A percentile compares a stretch with the other conserved stretches of the same genome.
Evolutionary conservation across 108 stramenopile species (phyloP).

Genomic region (Conticribra guillardii): DNA sequence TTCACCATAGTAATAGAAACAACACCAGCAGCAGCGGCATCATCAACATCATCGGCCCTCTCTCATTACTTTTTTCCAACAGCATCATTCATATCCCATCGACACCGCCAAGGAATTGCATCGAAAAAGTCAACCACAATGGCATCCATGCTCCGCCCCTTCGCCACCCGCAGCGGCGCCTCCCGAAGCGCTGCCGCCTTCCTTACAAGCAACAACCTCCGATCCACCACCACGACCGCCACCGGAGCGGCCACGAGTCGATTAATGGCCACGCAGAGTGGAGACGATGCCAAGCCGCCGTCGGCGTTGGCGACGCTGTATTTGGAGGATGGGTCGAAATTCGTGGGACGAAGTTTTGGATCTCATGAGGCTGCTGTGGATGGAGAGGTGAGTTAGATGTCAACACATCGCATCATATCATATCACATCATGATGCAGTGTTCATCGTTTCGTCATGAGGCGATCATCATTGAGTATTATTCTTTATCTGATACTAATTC

Average conservation of each 20-base stretch:
- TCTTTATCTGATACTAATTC: not conserved
- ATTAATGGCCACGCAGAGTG: constrained; percentile 62
- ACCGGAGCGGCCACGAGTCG: constrained; percentile 13
- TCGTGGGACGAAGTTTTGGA: constrained; percentile 77
- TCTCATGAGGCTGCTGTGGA: constrained; percentile 71
- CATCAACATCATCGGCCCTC: no score
- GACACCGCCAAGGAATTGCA: no score
- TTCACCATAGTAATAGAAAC: no score
- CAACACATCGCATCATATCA: no score
- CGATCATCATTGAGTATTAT: not conserved
- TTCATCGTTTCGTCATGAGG: not conserved
- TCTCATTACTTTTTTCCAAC: no score
- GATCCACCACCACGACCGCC: not conserved
- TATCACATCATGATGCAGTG: not conserved
- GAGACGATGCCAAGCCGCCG: constrained; percentile 70
- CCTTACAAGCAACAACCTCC: constrained; percentile 5
- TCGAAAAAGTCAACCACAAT: constrained; percentile 18
- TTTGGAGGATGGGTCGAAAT: constrained; percentile 83
- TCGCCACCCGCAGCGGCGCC: constrained; percentile 21
- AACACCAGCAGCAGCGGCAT: no score
- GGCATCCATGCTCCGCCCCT: constrained; percentile 44
- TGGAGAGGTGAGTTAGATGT: constrained; percentile 73
- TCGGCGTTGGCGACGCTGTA: constrained; percentile 77
- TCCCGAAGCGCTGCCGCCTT: constrained; percentile 5
- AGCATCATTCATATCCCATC: no score